A percentile compares a stretch with the other conserved stretches of the same genome.
These are phyloP conservation scores for Diaporthe sp. DNA, from an alignment of 2,329 filamentous ascomycete genomes.

Conservation along the genomic window DNA sequence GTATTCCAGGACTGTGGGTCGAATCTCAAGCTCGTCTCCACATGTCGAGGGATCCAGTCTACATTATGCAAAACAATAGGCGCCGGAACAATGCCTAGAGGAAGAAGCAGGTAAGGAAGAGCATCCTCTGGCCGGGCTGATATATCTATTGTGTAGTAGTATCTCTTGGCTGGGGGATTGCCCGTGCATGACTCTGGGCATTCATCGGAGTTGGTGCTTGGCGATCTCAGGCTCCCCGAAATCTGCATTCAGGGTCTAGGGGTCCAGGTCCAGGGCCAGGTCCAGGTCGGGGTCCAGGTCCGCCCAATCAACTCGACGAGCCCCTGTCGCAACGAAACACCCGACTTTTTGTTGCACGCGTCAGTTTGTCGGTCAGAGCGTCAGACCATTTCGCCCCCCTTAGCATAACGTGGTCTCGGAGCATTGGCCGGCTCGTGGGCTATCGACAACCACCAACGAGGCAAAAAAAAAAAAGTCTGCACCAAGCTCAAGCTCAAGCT, in stretches of 20 bases:
- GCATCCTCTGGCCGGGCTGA: not conserved
- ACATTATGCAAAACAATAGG: not conserved
- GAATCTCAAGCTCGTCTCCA: not conserved
- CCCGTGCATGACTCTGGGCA: slow-evolving; percentile 12
- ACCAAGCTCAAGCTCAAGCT: not conserved
- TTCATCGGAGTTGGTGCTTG: slow-evolving; percentile 3
- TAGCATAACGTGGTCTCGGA: slow-evolving; percentile 25
- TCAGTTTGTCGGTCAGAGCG: slow-evolving; percentile 18
- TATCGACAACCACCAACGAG: not conserved
- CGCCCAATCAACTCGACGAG: not conserved
- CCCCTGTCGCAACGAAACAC: slow-evolving; percentile 10
- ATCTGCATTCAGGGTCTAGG: slow-evolving; percentile 17
- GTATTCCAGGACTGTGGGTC: not conserved
- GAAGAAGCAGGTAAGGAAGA: not conserved
- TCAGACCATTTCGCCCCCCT: slow-evolving; percentile 30
- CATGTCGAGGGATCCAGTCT: not conserved
- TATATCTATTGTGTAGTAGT: not conserved
- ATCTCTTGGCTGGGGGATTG: not conserved
- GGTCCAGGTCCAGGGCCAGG: not conserved
- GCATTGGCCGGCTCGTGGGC: slow-evolving; percentile 22
- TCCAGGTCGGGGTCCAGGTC: no score
- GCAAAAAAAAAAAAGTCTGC: not conserved
- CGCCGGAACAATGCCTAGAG: not conserved
- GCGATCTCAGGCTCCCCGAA: slow-evolving; percentile 14
- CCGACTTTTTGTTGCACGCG: slow-evolving; percentile 17